Percentiles rank a stretch among this genome's conserved stretches.
Conservation (phyloP, 352 stramenopile genomes). For the Phytophthora fragariaefolia region DNA sequence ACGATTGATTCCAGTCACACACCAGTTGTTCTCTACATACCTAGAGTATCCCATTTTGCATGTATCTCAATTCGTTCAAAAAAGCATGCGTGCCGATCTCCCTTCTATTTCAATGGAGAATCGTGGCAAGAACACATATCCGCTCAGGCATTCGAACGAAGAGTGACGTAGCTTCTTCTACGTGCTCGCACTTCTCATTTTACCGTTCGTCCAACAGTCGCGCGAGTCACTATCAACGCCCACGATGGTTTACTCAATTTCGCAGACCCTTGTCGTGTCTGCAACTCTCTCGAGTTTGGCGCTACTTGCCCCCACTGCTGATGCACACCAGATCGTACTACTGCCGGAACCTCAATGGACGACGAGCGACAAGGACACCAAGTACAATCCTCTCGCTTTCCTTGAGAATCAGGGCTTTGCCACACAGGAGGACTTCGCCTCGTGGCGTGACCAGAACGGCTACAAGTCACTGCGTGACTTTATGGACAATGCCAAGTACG, state of each 20-base stretch:
- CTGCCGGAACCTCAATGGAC: constrained; percentile 39
- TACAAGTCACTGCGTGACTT: constrained; percentile 52
- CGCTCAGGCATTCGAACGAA: not conserved
- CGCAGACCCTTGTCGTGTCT: constrained; percentile 25
- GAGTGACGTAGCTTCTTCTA: not conserved
- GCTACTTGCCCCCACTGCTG: constrained; percentile 19
- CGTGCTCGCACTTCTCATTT: constrained; percentile 18
- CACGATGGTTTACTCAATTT: constrained; percentile 21
- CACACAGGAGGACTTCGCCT: constrained; percentile 44
- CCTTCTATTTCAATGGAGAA: constrained; percentile 19
- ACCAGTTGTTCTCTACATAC: not conserved
- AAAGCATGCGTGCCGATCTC: constrained; percentile 19
- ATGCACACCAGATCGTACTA: constrained; percentile 45
- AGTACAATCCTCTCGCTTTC: constrained; percentile 55
- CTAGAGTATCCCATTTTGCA: not conserved
- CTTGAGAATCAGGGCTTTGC: constrained; percentile 51
- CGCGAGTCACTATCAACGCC: not conserved
- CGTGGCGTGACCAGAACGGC: constrained; percentile 37
- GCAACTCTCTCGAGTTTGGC: constrained; percentile 28
- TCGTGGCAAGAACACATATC: not conserved
- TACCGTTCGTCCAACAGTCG: constrained; percentile 18
- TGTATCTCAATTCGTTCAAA: not conserved
- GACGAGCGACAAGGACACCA: constrained; percentile 31
- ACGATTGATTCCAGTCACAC: no score
- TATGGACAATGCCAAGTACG: constrained; percentile 49